These are phyloP conservation scores for Plasmodium knowlesi DNA, from an alignment of 169 alveolate genomes.

Conservation along the genomic window DNA sequence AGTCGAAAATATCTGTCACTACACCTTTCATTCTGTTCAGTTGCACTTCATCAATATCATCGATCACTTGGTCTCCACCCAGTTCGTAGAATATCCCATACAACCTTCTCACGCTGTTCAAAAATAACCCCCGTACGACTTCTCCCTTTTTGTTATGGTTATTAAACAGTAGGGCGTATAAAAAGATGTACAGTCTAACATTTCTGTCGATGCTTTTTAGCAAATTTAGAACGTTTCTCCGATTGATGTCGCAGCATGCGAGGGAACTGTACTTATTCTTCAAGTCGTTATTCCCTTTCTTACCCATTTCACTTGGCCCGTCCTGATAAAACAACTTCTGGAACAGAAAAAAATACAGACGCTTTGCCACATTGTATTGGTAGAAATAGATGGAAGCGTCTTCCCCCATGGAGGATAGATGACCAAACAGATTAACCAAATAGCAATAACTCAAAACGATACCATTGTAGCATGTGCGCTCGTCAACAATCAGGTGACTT, in stretches of 20 bases:
- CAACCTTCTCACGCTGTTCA: conserved; percentile 47
- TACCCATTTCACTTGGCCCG: not conserved
- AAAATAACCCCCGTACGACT: conserved; percentile 33
- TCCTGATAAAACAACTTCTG: conserved; percentile 40
- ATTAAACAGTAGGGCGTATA: conserved; percentile 58
- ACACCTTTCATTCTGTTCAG: not conserved
- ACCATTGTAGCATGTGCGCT: conserved; percentile 29
- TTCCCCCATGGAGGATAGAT: conserved; percentile 38
- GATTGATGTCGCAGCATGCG: not conserved
- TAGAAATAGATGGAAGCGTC: conserved; percentile 61
- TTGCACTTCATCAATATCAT: conserved; percentile 10
- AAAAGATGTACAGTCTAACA: conserved; percentile 64
- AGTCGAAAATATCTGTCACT: conserved; percentile 48
- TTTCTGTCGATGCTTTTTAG: conserved; percentile 53
- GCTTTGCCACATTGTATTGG: conserved; percentile 60
- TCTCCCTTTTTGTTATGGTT: conserved; percentile 32
- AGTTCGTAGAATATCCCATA: conserved; percentile 10
- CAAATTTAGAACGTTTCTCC: conserved; percentile 15
- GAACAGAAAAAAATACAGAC: conserved; percentile 68
- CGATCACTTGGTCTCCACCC: not conserved
- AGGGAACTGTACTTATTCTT: not conserved
- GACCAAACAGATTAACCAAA: conserved; percentile 42
- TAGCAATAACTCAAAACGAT: conserved; percentile 65
- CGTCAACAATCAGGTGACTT: conserved; percentile 16
- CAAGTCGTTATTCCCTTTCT: not conserved